Conservation (phyloP, 1,284 basidiomycete genomes). For the Apiotrichum akiyoshidainum region DNA sequence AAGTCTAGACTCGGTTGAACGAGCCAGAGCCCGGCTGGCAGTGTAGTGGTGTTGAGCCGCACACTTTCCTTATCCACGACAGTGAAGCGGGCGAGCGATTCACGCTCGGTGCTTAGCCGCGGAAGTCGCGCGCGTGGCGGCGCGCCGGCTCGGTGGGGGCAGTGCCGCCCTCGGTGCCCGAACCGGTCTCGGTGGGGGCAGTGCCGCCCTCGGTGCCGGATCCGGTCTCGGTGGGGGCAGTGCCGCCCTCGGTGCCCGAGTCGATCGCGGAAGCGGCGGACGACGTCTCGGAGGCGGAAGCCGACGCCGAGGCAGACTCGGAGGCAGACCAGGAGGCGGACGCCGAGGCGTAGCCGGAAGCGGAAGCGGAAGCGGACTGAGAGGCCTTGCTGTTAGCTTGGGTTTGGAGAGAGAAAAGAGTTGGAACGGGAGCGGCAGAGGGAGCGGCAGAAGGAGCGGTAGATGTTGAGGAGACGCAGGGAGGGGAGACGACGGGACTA, state of each 20-base stretch:
- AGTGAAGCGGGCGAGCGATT: no score
- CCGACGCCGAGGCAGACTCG: neutral
- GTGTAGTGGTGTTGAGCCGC: no score
- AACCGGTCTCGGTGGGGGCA: neutral
- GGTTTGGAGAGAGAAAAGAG: neutral
- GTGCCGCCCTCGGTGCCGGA: neutral
- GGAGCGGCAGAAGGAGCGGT: no score
- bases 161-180: neutral
- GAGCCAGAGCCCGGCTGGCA: no score
- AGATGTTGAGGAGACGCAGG: no score
- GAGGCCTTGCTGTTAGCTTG: neutral
- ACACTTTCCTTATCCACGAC: neutral
- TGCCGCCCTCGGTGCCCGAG: neutral
- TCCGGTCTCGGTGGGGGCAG: neutral
- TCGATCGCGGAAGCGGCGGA: neutral
- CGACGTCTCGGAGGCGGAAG: neutral
- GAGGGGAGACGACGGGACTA: no score
- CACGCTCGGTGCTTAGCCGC: neutral
- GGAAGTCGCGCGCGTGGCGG: neutral
- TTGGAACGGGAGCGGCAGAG: neutral
- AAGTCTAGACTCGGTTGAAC: no score
- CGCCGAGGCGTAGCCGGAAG: neutral
- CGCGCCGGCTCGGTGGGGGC: neutral
- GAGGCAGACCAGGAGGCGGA: neutral
- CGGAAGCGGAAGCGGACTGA: neutral